Evolutionary conservation across 805 yeast genomes (phyloP).

Genomic region (Lachancea fermentati): DNA sequence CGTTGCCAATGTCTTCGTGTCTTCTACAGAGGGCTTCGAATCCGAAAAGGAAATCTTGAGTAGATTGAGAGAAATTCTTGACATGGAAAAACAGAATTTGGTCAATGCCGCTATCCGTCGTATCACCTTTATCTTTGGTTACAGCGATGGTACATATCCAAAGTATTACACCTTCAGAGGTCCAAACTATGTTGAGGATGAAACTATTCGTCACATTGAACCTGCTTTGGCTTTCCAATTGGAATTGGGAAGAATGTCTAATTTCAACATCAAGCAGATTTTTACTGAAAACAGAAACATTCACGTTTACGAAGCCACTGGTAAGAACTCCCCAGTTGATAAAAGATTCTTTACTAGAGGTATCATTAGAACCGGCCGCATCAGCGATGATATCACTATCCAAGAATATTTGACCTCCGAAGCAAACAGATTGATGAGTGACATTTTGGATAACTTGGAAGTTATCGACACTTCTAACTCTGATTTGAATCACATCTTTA

Average conservation of each 20-base stretch:
- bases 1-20: slow-evolving; percentile 75
- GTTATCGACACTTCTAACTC: slow-evolving; percentile 91
- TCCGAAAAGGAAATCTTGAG: slow-evolving; percentile 62
- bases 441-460: slow-evolving; percentile 90
- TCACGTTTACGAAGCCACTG: slow-evolving; percentile 94
- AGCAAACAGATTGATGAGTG: slow-evolving; percentile 93
- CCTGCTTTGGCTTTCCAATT: slow-evolving; percentile 98
- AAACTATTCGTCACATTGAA: slow-evolving; percentile 93
- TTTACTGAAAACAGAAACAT: slow-evolving; percentile 95
- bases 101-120: slow-evolving; percentile 76
- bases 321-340: slow-evolving; percentile 89
- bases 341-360: slow-evolving; percentile 96
- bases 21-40: slow-evolving; percentile 66
- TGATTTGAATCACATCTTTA: slow-evolving; percentile 94
- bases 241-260: slow-evolving; percentile 89
- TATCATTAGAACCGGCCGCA: slow-evolving; percentile 91
- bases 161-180: slow-evolving; percentile 94
- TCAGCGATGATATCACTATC: slow-evolving; percentile 87
- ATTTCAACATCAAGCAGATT: slow-evolving; percentile 90
- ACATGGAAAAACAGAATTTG: slow-evolving; percentile 65
- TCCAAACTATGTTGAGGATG: slow-evolving; percentile 79
- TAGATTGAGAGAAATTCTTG: slow-evolving; percentile 59
- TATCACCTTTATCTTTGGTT: slow-evolving; percentile 84
- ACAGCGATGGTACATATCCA: slow-evolving; percentile 81
- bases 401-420: slow-evolving; percentile 94